Base-by-base conservation (phyloP, 2,329 filamentous ascomycete species). In the Hypoxylon sp. region DNA sequence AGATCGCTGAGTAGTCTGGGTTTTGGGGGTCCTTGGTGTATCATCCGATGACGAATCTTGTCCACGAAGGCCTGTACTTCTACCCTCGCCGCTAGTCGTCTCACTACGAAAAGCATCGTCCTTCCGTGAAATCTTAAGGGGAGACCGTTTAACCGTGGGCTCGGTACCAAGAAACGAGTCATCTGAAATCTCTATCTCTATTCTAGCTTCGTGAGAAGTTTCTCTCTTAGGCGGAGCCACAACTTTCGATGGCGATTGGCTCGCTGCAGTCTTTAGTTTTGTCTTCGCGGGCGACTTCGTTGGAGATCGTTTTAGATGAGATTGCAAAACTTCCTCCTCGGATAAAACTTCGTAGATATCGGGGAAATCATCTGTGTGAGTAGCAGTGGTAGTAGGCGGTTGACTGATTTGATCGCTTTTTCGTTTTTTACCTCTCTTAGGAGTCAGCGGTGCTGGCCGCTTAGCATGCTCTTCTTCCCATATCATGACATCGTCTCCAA, bases 361-460 rank as follows among this genome's bases (percentile, higher is more conserved):
- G 0, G 85, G 86, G 50, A 87, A 89, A 17, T 85, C 82, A 35
- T 83, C 65, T 63, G 13, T 19, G 22, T 58, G 83, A 13, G 83
- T 76, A 3, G 80, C 70, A 35, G 54, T 66, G 31, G 53, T 65
- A 13, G 70, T 67, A 8, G 74, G 69, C 4, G 68, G 69, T 64
- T 78, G 81, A 66, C 73, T 81, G 24, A 85, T 83, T 9, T 86
- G 83, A 24, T 78, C 78, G 67, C 85, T 87, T 73, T 88, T 88
- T 67, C 85, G 78, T 76, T 88, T 88, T 75, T 83, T 86, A 17
- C 79, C 79, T 50, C 81, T 80, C 48, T 77, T 82, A 11, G 70
- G 63, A 1, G 79, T 68, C 9, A 76, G 55, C 4, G 81, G 81
- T 29, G 81, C 79, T 0, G 81, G 76, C 52, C 82, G 80, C 19